Percentiles rank a stretch among this genome's conserved stretches.
phyloP scores from a whole-genome alignment of 176 grass and related monocot species.

The Oryza coarctata region DNA sequence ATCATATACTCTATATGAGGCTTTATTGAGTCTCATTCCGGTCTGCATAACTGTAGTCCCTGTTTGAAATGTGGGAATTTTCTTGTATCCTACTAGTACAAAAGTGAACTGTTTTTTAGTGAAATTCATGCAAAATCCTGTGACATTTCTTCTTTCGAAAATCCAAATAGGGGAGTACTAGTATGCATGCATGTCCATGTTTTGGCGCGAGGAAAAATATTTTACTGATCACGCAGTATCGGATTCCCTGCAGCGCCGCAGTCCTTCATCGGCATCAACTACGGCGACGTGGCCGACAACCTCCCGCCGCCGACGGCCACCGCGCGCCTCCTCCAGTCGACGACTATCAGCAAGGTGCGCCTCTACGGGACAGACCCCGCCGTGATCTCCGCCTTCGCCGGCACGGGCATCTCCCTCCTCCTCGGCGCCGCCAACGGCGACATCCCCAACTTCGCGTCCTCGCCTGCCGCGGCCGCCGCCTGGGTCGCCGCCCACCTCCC shows the following conservation, averaged over 20 bases:
- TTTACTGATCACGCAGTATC: background rate
- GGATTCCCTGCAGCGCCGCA: slow-evolving; percentile 48
- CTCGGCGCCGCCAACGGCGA: slow-evolving; percentile 83
- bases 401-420: slow-evolving; percentile 70
- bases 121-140: background rate
- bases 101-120: background rate
- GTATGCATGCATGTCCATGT: background rate
- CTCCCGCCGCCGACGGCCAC: slow-evolving; percentile 71
- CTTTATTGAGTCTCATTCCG: background rate
- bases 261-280: slow-evolving; percentile 91
- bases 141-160: background rate
- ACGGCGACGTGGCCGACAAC: slow-evolving; percentile 86
- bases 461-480: slow-evolving; percentile 48
- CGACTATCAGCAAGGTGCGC: slow-evolving; percentile 85
- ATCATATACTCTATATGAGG: no score
- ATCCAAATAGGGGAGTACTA: background rate
- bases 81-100: no score
- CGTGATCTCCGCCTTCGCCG: slow-evolving; percentile 67
- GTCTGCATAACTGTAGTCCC: no score
- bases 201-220: background rate
- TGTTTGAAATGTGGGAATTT: background rate
- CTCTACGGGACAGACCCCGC: slow-evolving; percentile 69
- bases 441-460: slow-evolving; percentile 68
- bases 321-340: slow-evolving; percentile 62
- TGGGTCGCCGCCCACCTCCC: slow-evolving; percentile 86